These are phyloP conservation scores for Candida silvatica DNA, from an alignment of 805 yeast genomes.

Conservation along the genomic window DNA sequence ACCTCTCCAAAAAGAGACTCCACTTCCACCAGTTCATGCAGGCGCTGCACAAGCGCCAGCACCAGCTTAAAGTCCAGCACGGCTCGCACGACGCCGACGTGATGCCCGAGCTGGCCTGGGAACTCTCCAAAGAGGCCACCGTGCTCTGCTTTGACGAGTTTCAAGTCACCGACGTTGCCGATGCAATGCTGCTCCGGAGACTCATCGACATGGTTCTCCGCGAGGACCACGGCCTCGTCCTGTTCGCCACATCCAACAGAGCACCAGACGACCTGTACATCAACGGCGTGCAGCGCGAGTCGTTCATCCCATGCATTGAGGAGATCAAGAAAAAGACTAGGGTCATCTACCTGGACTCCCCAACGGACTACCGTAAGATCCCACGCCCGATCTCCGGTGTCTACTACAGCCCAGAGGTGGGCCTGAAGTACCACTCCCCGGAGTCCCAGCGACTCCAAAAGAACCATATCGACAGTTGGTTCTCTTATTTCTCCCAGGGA, in stretches of 20 bases:
- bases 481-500: conserved; percentile 61
- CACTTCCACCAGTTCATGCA: conserved; percentile 99
- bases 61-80: conserved; percentile 58
- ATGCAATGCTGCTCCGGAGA: conserved; percentile 90
- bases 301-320: conserved; percentile 88
- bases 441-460: conserved; percentile 42
- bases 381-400: conserved; percentile 78
- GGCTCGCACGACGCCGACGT: conserved; percentile 72
- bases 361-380: conserved; percentile 87
- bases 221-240: conserved; percentile 70
- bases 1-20: conserved; percentile 68
- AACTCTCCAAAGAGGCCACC: conserved; percentile 67
- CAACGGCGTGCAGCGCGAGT: conserved; percentile 88
- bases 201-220: conserved; percentile 58
- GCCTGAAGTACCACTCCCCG: conserved; percentile 42
- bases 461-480: conserved; percentile 72
- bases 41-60: conserved; percentile 78
- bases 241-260: conserved; percentile 92
- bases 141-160: conserved; percentile 93
- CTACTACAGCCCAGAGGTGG: conserved; percentile 66
- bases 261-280: conserved; percentile 90
- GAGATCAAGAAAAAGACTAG: conserved; percentile 63
- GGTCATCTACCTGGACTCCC: conserved; percentile 78
- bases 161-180: conserved; percentile 97
- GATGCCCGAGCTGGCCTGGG: conserved; percentile 76